Conservation (phyloP, 2,329 filamentous ascomycete genomes). For the Ophiostoma montium region DNA sequence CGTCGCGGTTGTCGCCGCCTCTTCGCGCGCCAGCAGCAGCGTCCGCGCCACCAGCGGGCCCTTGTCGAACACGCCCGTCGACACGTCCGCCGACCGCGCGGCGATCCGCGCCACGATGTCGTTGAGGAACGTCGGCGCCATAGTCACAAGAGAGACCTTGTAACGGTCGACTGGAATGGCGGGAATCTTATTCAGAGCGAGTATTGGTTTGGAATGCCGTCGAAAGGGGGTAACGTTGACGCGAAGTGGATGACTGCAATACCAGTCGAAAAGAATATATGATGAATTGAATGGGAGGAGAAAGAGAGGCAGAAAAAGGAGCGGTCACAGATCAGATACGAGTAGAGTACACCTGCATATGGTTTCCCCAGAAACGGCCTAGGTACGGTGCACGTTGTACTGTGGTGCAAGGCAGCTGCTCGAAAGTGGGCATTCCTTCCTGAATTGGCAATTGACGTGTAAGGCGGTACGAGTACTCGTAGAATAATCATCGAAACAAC, state of each 20-base stretch:
- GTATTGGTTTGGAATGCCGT: too few relatives aligned
- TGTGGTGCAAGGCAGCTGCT: too few relatives aligned
- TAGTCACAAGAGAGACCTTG: constrained; percentile 8
- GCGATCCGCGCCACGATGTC: constrained; percentile 7
- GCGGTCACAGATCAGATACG: too few relatives aligned
- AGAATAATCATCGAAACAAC: too few relatives aligned
- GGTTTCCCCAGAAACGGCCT: constrained; percentile 1
- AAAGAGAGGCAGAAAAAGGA: neutral
- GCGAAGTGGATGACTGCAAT: neutral
- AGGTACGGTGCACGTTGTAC: too few relatives aligned
- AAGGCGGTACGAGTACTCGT: too few relatives aligned
- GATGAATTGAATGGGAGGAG: neutral
- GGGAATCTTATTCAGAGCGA: too few relatives aligned
- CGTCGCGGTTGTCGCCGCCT: constrained; percentile 18
- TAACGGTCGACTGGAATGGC: neutral
- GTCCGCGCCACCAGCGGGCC: constrained; percentile 30
- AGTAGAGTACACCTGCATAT: neutral
- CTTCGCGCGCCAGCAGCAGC: constrained; percentile 28
- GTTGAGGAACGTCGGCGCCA: constrained; percentile 28
- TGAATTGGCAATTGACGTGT: too few relatives aligned
- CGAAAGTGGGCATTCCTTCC: too few relatives aligned
- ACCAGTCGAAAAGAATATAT: too few relatives aligned
- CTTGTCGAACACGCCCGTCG: constrained; percentile 18
- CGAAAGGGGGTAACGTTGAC: too few relatives aligned
- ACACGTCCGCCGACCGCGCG: constrained; percentile 10